These are phyloP conservation scores for Fusarium nanum DNA, from an alignment of 2,329 filamentous ascomycete genomes.

Conservation along the genomic window DNA sequence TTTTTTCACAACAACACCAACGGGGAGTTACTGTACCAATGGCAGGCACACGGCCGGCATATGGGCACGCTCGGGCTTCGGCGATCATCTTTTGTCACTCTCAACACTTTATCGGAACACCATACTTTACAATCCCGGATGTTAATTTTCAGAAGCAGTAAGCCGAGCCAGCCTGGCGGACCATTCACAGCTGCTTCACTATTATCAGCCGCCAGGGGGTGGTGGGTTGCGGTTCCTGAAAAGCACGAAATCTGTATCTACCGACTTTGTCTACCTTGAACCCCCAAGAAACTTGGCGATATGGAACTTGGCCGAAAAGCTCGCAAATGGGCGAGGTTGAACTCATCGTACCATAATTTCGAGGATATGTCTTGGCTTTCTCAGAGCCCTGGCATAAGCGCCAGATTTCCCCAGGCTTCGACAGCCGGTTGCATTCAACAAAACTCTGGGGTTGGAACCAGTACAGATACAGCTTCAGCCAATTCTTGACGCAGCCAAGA, in stretches of 20 bases:
- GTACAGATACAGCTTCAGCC: conserved; percentile 15
- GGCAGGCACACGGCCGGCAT: conserved; percentile 18
- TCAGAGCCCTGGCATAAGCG: conserved; percentile 21
- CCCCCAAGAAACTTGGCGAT: conserved; percentile 15
- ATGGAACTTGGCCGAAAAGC: conserved; percentile 38
- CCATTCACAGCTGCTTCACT: no score
- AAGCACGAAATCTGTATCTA: not conserved
- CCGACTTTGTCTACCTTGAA: not conserved
- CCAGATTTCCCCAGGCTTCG: conserved; percentile 35
- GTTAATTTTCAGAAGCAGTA: conserved; percentile 7
- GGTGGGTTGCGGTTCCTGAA: not conserved
- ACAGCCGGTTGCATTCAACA: conserved; percentile 19
- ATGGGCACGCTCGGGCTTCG: conserved; percentile 21
- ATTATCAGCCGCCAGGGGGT: no score
- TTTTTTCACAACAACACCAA: not conserved
- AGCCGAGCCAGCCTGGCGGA: not conserved
- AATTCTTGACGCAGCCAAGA: conserved; percentile 29
- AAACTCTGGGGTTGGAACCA: conserved; percentile 32
- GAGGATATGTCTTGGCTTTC: conserved; percentile 16
- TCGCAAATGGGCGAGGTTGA: conserved; percentile 5
- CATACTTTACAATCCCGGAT: not conserved
- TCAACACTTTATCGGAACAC: not conserved
- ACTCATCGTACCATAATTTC: conserved; percentile 28
- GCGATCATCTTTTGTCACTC: conserved; percentile 14
- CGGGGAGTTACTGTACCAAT: not conserved